phyloP scores from a whole-genome alignment of 2,329 filamentous ascomycete species.

The Escovopsis sp. region DNA sequence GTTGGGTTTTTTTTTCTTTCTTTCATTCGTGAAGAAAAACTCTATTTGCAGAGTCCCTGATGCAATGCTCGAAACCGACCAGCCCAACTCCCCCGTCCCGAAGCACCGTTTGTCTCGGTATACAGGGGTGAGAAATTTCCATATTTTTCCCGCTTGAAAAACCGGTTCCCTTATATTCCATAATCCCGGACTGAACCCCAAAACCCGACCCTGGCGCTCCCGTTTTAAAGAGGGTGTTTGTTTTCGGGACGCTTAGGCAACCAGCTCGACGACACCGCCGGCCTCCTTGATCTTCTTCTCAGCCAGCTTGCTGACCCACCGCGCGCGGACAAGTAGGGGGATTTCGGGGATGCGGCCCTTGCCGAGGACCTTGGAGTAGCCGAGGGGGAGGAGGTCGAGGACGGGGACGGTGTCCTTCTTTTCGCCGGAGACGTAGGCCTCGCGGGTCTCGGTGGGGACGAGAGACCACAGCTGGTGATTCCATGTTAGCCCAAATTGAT shows the following conservation, averaged over 20 bases:
- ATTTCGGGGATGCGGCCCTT: constrained; percentile 93
- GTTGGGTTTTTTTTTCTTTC: constrained; percentile 10
- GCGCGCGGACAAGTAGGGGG: constrained; percentile 84
- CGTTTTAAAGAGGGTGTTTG: neutral
- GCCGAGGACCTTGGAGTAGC: constrained; percentile 97
- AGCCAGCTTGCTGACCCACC: constrained; percentile 90
- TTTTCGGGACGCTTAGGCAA: constrained; percentile 45
- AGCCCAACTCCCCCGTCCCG: constrained; percentile 14
- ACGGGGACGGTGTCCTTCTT: constrained; percentile 91
- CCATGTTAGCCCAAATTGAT: constrained; percentile 14
- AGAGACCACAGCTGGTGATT: constrained; percentile 73
- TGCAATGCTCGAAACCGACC: constrained; percentile 29
- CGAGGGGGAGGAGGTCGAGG: constrained; percentile 91
- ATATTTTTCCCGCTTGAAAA: constrained; percentile 10
- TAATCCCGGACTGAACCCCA: constrained; percentile 12
- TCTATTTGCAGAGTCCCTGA: constrained; percentile 25
- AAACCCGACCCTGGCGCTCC: constrained; percentile 16
- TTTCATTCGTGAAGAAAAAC: constrained; percentile 26
- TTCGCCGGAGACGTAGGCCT: constrained; percentile 68
- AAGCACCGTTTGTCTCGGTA: constrained; percentile 5
- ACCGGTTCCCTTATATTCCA: constrained; percentile 9
- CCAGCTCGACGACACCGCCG: constrained; percentile 88
- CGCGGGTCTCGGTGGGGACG: constrained; percentile 82
- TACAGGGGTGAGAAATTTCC: constrained; percentile 6
- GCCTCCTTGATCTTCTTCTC: constrained; percentile 99